Percentiles rank a stretch among this genome's conserved stretches.
phyloP scores from a whole-genome alignment of 768 basidiomycete genomes.

The Tulasnella calospora region DNA sequence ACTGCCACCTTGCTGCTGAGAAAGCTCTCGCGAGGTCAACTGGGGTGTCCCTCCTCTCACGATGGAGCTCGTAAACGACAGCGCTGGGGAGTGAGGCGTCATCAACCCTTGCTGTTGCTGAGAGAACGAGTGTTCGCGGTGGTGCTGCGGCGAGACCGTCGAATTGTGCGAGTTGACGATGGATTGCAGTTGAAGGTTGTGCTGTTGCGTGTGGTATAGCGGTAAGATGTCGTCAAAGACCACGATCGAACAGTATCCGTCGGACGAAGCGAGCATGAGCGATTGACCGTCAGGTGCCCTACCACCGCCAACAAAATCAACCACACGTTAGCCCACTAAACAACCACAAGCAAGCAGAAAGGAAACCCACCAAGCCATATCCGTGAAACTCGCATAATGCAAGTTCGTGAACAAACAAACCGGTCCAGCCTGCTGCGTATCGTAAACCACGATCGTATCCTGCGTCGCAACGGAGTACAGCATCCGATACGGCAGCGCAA shows the following conservation, averaged over 20 bases:
- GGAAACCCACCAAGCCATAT: slow-evolving; percentile 78
- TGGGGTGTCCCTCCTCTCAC: slow-evolving; percentile 16
- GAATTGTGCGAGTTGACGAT: slow-evolving; percentile 68
- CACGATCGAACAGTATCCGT: slow-evolving; percentile 95
- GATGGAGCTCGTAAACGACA: slow-evolving; percentile 16
- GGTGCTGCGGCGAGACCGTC: slow-evolving; percentile 21
- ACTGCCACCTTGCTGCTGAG: background rate
- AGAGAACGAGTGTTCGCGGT: slow-evolving; percentile 15
- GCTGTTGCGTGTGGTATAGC: slow-evolving; percentile 83
- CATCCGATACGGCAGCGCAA: slow-evolving; percentile 89
- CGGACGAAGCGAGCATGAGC: slow-evolving; percentile 83
- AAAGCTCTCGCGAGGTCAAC: background rate
- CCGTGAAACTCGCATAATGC: slow-evolving; percentile 97
- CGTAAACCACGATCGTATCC: slow-evolving; percentile 91
- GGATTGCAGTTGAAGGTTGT: slow-evolving; percentile 81
- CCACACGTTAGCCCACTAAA: background rate
- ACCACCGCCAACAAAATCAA: slow-evolving; percentile 21
- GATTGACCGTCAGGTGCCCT: slow-evolving; percentile 97
- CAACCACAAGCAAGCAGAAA: background rate
- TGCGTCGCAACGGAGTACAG: slow-evolving; percentile 93
- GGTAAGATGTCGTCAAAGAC: slow-evolving; percentile 92
- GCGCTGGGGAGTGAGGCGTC: slow-evolving; percentile 17
- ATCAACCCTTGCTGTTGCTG: slow-evolving; percentile 6
- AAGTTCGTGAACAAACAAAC: slow-evolving; percentile 87
- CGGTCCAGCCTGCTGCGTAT: slow-evolving; percentile 92